phyloP scores from a whole-genome alignment of 2,329 filamentous ascomycete genomes.

The Aspergillus neotritici region DNA sequence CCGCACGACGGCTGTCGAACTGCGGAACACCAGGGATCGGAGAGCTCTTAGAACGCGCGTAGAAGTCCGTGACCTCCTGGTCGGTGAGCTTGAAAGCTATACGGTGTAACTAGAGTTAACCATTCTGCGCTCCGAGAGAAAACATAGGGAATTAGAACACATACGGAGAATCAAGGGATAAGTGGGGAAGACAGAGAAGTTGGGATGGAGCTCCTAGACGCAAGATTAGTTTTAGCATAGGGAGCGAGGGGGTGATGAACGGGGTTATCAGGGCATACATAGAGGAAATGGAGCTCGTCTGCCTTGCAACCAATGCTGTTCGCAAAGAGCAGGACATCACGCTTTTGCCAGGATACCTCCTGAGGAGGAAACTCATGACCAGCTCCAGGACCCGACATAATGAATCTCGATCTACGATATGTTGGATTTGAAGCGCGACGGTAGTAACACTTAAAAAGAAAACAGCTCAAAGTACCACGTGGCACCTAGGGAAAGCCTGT shows the following conservation, averaged over 20 bases:
- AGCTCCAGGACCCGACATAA: conserved; percentile 50
- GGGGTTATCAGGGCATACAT: conserved; percentile 50
- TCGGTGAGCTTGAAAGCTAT: conserved; percentile 69
- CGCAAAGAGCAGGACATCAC: conserved; percentile 84
- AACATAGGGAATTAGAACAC: conserved; percentile 19
- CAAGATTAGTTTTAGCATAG: conserved; percentile 3
- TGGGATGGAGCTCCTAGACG: conserved; percentile 72
- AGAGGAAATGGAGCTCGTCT: conserved; percentile 92
- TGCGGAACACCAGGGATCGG: conserved; percentile 71
- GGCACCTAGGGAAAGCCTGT: too few species aligned
- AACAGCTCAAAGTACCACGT: too few species aligned
- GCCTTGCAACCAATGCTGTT: conserved; percentile 77
- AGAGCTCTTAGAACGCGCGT: conserved; percentile 59
- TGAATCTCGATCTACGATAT: too few species aligned
- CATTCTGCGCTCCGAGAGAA: not conserved
- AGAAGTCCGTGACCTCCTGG: conserved; percentile 79
- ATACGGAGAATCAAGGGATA: conserved; percentile 74
- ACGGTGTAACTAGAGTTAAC: conserved; percentile 28
- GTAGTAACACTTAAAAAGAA: not conserved
- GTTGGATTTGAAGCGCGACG: not conserved
- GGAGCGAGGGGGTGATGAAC: not conserved
- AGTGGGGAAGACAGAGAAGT: conserved; percentile 83
- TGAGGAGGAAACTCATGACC: conserved; percentile 74
- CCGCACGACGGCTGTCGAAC: conserved; percentile 66
- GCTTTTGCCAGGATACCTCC: conserved; percentile 78